Conservation (phyloP, 495 filamentous ascomycete species). For the Extremus antarcticus region DNA sequence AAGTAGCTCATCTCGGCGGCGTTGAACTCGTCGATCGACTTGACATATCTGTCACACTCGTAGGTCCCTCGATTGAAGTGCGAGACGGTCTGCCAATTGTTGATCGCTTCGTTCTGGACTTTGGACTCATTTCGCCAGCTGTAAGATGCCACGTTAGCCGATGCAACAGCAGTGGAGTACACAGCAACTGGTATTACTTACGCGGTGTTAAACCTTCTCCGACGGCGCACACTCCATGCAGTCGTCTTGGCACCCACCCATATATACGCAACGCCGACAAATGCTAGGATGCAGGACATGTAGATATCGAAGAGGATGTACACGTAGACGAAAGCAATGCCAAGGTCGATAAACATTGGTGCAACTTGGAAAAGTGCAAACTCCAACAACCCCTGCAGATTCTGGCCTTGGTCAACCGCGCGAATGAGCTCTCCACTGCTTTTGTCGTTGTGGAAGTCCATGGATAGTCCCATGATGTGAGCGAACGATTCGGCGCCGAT, state of each 20-base stretch:
- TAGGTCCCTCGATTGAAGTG: conserved; percentile 62
- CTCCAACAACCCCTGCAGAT: conserved; percentile 53
- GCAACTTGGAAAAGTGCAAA: conserved; percentile 54
- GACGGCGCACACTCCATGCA: conserved; percentile 14
- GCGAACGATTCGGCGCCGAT: conserved; percentile 57
- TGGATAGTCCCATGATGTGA: conserved; percentile 66
- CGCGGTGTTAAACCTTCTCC: conserved; percentile 13
- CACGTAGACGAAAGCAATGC: conserved; percentile 57
- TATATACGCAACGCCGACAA: conserved; percentile 51
- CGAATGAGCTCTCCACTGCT: conserved; percentile 58
- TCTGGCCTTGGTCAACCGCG: conserved; percentile 53
- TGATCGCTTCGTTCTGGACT: conserved; percentile 51
- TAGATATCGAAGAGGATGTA: conserved; percentile 60
- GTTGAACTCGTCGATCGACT: conserved; percentile 20
- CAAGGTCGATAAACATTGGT: conserved; percentile 62
- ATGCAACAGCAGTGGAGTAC: too few species aligned
- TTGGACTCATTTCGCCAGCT: conserved; percentile 46
- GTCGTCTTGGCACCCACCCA: conserved; percentile 31
- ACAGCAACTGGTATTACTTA: too few species aligned
- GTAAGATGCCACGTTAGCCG: too few species aligned
- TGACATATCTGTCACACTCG: conserved; percentile 50
- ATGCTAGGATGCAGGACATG: conserved; percentile 58
- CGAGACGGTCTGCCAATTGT: conserved; percentile 56
- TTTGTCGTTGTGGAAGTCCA: conserved; percentile 70
- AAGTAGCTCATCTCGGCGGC: conserved; percentile 24